Evolutionary conservation across 208 protist species (phyloP), one percentile per base, ranked within the genome.

Genomic region (Acanthamoeba castellanii): DNA sequence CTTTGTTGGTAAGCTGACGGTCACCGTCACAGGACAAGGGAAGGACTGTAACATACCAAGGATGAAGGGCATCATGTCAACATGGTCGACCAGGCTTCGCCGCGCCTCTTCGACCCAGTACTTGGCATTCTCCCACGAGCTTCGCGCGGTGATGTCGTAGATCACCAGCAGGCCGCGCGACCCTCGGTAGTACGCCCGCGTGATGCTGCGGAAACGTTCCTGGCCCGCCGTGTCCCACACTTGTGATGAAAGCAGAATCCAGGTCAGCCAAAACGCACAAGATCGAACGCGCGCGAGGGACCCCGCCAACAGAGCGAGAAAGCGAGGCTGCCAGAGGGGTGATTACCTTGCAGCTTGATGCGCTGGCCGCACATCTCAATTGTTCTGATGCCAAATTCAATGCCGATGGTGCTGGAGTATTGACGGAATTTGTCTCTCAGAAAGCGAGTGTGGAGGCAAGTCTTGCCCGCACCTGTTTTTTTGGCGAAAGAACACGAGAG

Each of bases 331-430:
- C 11, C 52, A 57, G 64, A 22, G 64, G 37, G 64, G 22, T 16
- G 64, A 5, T 7, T 59, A 95, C 99, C 99, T 92, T 99, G 99
- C 88, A 99, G 97, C 97, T 99, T 99, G 64, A 99, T 97, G 1
- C 93, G 72, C 89, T 98, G 98, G 5, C 97, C 98, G 84, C 87
- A 47, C 20, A 95, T 34, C 18, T 97, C 96, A 27, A 97, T 88
- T 34, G 96, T 76, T 22, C 97, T 97, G 47, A 98, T 99, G 85
- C 98, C 98, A 95, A 99, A 99, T 94, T 99, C 99, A 7, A 99
- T 98, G 72, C 99, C 99, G 87, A 99, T 99, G 50, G 99, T 99
- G 97, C 97, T 98, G 95, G 98, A 99, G 98, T 34, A 97, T 98
- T 2, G 81, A 13, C 3, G 0, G 47, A 22, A 89, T 30, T 25